Conservation (phyloP, 768 basidiomycete genomes). For the Termitomyces sp. region DNA sequence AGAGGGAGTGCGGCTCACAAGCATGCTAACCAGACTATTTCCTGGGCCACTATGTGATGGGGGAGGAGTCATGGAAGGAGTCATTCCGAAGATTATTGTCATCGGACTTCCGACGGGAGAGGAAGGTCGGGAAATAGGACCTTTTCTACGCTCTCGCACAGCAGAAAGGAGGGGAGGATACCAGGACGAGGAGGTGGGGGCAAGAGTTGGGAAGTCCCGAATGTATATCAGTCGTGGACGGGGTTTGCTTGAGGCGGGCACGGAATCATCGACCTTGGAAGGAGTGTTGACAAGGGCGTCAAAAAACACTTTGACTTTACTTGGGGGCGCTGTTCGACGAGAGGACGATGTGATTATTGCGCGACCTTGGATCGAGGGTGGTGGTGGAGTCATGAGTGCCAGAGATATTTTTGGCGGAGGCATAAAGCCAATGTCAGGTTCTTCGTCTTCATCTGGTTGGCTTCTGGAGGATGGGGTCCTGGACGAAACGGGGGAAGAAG, state of each 20-base stretch:
- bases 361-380: conserved; percentile 30
- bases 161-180: conserved; percentile 77
- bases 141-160: conserved; percentile 72
- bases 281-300: conserved; percentile 72
- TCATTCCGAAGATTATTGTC: conserved; percentile 85
- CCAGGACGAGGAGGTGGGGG: conserved; percentile 71
- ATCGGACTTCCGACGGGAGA: conserved; percentile 68
- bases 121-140: conserved; percentile 55
- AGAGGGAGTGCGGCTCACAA: conserved; percentile 41
- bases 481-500: conserved; percentile 26
- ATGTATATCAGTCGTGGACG: conserved; percentile 79
- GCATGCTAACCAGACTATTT: conserved; percentile 39
- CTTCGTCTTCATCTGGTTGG: conserved; percentile 47
- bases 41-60: conserved; percentile 25
- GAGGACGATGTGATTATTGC: conserved; percentile 38
- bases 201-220: conserved; percentile 77
- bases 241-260: conserved; percentile 19
- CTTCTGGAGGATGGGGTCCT: conserved; percentile 19
- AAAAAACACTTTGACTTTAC: conserved; percentile 68
- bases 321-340: conserved; percentile 45
- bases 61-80: conserved; percentile 67
- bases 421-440: conserved; percentile 31
- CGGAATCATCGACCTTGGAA: conserved; percentile 22
- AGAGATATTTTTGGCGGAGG: conserved; percentile 38
- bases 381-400: conserved; percentile 36